phyloP scores from a whole-genome alignment of 2,329 filamentous ascomycete species.

The Aspergillus aculeatus region DNA sequence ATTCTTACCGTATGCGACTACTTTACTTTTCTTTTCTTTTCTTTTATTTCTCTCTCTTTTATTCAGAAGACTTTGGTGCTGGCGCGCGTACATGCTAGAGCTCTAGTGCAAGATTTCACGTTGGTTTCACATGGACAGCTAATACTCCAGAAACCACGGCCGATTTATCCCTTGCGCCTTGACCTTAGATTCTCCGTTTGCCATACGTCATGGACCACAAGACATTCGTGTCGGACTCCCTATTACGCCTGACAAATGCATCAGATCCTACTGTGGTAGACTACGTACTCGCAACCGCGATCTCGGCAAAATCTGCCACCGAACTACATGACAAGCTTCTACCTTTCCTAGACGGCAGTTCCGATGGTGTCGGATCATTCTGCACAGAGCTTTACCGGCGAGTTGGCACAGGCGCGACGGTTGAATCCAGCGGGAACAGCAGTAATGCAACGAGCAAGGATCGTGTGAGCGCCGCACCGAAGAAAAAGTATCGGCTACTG shows the following conservation, averaged over 20 bases:
- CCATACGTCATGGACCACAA: constrained; percentile 37
- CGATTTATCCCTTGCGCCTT: not conserved
- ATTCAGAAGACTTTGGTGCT: too few relatives aligned
- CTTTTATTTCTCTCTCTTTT: too few relatives aligned
- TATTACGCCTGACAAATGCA: constrained; percentile 54
- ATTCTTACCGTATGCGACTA: not conserved
- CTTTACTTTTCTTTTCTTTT: too few relatives aligned
- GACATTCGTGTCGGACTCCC: constrained; percentile 50
- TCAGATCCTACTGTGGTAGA: constrained; percentile 58
- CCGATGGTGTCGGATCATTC: constrained; percentile 48
- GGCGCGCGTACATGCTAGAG: too few relatives aligned
- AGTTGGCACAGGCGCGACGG: constrained; percentile 25
- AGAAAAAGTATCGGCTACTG: constrained; percentile 54
- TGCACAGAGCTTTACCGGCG: constrained; percentile 47
- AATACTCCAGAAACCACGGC: not conserved
- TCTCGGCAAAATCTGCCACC: constrained; percentile 48
- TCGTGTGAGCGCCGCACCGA: constrained; percentile 30
- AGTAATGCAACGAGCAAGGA: constrained; percentile 13
- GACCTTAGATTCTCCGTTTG: not conserved
- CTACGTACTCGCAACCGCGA: constrained; percentile 56
- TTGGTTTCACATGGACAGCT: not conserved
- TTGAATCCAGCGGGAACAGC: constrained; percentile 11
- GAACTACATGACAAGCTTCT: constrained; percentile 53
- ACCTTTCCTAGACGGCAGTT: constrained; percentile 52
- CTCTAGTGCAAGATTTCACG: not conserved